Base-by-base conservation (phyloP, 169 alveolate species). In the Babesia bovis region DNA sequence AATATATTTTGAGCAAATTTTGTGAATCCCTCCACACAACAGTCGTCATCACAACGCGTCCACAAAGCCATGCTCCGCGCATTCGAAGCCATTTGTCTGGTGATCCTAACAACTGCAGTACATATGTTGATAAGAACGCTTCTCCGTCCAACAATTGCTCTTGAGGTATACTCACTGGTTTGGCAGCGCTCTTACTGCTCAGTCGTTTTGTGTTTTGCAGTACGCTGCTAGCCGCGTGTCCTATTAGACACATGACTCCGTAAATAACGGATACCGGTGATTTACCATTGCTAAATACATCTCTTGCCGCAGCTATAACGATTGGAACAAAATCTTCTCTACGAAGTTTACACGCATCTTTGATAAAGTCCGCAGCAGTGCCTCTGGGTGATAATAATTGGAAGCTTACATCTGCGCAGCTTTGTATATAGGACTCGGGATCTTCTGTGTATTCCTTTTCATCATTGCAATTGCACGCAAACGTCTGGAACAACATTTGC, bases 1-100 rank as follows among this genome's bases (percentile, higher is more conserved):
- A 52, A 51, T 78, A 78, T 23, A 78, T n/a, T 15, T 25, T 66
- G 13, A 44, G 58, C 25, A 78, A 70, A 9, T 55, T 61, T 26
- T 78, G 75, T 19, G 55, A 28, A 53, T 78, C 60, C 36, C 82
- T 66, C 66, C 69, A 67, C 15, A 49, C 41, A 36, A 2, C 23
- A 15, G 28, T 63, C 25, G 67, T 53, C 68, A 33, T 53, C 38
- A 69, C 57, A 2, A 78, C 55, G 10, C 82, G 49, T 0, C 86
- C 86, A n/a, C 82, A 67, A 28, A 78, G 70, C 86, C 86, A 78
- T 9, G 78, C 68, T 21, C 69, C 49, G 4, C 86, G 55, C 82
- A 69, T 78, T 40, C 86, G 36, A 10, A 78, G 32, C 86, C 86
- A 78, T 38, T 61, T 49, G 44, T 78, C 76, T 17, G 41, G 36